Conservation (phyloP, 1,284 basidiomycete species). For the Trichosporon sp. region DNA sequence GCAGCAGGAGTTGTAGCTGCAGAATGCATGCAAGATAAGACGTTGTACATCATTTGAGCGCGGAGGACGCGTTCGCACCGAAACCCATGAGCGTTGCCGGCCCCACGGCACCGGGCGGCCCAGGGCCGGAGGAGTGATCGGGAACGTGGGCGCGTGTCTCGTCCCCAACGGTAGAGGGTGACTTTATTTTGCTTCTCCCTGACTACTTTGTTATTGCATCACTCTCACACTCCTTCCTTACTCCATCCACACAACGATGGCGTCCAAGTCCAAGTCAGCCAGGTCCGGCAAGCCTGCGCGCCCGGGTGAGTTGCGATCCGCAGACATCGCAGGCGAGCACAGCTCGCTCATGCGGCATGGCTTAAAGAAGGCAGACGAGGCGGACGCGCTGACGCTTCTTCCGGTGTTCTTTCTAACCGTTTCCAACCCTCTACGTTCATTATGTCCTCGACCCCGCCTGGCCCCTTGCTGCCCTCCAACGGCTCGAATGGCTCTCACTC, state of each 20-base stretch:
- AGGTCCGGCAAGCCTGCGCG: constrained; percentile 5
- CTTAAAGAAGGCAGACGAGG: not conserved
- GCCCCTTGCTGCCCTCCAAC: not conserved
- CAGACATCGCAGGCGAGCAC: not conserved
- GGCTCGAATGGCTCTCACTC: no score
- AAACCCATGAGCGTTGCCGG: not conserved
- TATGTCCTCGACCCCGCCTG: not conserved
- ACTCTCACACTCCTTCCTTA: not conserved
- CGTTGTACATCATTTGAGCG: not conserved
- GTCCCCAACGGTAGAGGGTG: not conserved
- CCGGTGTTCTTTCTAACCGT: not conserved
- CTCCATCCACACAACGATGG: constrained; percentile 6
- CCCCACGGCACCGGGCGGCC: not conserved
- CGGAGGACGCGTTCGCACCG: not conserved
- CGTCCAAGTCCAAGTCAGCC: constrained; percentile 14
- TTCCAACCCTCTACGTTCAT: not conserved
- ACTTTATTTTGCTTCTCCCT: not conserved
- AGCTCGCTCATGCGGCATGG: not conserved
- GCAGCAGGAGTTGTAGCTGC: not conserved
- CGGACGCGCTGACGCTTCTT: constrained; percentile 2
- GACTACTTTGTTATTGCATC: not conserved
- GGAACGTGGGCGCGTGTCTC: constrained; percentile 6
- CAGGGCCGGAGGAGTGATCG: not conserved
- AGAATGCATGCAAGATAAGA: not conserved
- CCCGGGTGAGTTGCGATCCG: constrained; percentile 2